Conservation (phyloP, 192 early-diverging fungal species). For the Backusella australiensis region DNA sequence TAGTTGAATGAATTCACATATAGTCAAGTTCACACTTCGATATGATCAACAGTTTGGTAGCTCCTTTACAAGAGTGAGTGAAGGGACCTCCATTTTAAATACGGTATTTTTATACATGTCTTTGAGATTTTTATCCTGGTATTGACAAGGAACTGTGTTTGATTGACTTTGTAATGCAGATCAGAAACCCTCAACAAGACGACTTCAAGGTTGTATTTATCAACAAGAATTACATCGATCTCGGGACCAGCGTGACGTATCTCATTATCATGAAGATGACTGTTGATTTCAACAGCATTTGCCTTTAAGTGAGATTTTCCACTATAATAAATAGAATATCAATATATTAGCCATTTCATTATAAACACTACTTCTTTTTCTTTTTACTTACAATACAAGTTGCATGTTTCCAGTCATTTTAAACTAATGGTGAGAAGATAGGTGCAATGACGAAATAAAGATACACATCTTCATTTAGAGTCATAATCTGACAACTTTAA, state of each 20-base stretch:
- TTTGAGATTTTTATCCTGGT: constrained; percentile 1
- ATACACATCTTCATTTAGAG: too few relatives aligned
- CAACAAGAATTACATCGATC: background rate
- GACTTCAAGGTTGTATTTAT: background rate
- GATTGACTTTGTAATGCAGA: background rate
- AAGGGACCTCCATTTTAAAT: background rate
- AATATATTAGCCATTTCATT: too few relatives aligned
- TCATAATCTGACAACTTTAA: too few relatives aligned
- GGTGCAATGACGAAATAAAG: too few relatives aligned
- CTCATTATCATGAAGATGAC: background rate
- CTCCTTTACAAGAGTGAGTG: background rate
- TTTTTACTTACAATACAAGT: too few relatives aligned
- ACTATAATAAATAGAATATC: too few relatives aligned
- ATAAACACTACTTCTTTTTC: too few relatives aligned
- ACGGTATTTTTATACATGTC: background rate
- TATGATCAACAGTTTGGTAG: background rate
- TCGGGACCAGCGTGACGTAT: background rate
- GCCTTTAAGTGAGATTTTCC: background rate
- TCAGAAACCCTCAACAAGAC: background rate
- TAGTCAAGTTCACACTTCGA: too few relatives aligned
- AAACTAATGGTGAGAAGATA: too few relatives aligned
- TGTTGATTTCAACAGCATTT: background rate
- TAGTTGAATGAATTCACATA: too few relatives aligned
- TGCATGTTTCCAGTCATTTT: too few relatives aligned
- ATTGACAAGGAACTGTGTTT: background rate